Conservation (phyloP, 108 stramenopile species). For the Nitzschia sp. region DNA sequence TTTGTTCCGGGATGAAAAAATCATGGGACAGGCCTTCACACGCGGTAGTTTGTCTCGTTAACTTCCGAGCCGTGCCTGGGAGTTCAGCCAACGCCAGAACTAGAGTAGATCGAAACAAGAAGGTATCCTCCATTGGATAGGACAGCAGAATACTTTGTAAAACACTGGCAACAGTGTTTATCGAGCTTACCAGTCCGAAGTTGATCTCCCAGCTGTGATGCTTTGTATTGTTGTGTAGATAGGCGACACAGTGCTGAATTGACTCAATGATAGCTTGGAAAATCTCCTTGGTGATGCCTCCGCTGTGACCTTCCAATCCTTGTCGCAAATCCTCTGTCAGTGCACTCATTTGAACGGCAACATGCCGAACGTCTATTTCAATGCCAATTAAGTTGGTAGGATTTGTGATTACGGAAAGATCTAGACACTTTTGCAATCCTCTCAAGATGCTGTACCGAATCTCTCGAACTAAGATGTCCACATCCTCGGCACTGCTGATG, state of each 20-base stretch:
- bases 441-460: conserved; percentile 21
- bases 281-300: conserved; percentile 27
- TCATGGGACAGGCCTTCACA: neutral
- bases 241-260: conserved; percentile 23
- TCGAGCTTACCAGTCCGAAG: neutral
- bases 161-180: conserved; percentile 5
- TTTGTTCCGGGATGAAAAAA: neutral
- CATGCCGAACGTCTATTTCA: neutral
- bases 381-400: neutral
- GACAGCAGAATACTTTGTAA: conserved; percentile 13
- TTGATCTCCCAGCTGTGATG: neutral
- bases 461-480: conserved; percentile 15
- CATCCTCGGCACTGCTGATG: conserved; percentile 18
- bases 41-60: conserved; percentile 7
- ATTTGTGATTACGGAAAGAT: neutral
- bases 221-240: too few species aligned
- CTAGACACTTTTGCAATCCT: conserved; percentile 16
- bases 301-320: conserved; percentile 34
- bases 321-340: conserved; percentile 22
- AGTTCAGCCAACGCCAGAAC: conserved; percentile 22
- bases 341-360: conserved; percentile 6
- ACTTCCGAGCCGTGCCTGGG: conserved; percentile 18
- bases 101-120: conserved; percentile 25
- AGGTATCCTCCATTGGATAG: conserved; percentile 25
- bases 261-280: conserved; percentile 12